Conservation (phyloP, 129 eudicot genomes). For the Flaveria ramosissima region DNA sequence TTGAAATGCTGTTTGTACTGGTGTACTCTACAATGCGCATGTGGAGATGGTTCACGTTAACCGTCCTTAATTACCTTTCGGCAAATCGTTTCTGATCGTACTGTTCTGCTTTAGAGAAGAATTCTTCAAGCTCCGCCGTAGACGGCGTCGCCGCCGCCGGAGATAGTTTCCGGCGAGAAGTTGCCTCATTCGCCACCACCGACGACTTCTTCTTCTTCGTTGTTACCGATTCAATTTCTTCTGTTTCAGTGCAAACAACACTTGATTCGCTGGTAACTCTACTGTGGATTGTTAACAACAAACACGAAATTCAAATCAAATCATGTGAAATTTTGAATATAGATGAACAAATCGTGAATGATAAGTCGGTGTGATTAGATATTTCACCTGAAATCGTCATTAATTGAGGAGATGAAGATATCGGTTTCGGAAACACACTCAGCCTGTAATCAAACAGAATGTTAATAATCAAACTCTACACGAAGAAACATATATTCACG, state of each 20-base stretch:
- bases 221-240: conserved; percentile 33
- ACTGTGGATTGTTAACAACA: conserved; percentile 28
- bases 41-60: not conserved
- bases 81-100: conserved; percentile 58
- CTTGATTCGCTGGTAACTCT: conserved; percentile 46
- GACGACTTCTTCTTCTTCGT: conserved; percentile 23
- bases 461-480: not conserved
- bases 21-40: conserved; percentile 18
- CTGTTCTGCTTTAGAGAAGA: conserved; percentile 66
- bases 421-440: conserved; percentile 43
- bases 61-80: conserved; percentile 2
- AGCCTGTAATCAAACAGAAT: conserved; percentile 26
- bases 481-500: not conserved
- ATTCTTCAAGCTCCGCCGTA: conserved; percentile 67
- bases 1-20: conserved; percentile 5
- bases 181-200: conserved; percentile 16
- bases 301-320: not conserved
- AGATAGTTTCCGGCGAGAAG: conserved; percentile 29
- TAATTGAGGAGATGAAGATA: conserved; percentile 37
- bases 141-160: conserved; percentile 44
- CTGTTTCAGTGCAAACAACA: conserved; percentile 43
- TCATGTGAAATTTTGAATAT: not conserved
- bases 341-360: not conserved
- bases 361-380: not conserved
- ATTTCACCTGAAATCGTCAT: conserved; percentile 53